Evolutionary conservation across 805 yeast species (phyloP).

Genomic region (Candida chilensis): DNA sequence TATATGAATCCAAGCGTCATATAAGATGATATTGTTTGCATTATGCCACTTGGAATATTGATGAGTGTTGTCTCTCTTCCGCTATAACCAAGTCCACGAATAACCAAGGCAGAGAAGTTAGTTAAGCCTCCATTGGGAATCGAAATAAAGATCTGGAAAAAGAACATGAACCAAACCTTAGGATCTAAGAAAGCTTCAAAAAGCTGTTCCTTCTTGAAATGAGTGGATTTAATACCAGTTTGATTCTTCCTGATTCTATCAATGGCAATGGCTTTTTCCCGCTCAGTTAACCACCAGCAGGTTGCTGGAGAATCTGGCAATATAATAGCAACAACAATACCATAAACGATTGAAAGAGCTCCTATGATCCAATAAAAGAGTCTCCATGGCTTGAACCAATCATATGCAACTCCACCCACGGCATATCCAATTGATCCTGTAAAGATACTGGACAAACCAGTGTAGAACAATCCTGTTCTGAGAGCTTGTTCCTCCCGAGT

Average conservation of each 20-base stretch:
- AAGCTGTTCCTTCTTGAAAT: constrained; percentile 14
- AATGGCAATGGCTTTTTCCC: constrained; percentile 22
- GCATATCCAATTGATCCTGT: too few relatives aligned
- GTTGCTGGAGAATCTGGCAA: constrained; percentile 24
- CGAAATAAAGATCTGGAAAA: constrained; percentile 9
- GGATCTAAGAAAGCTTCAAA: constrained; percentile 11
- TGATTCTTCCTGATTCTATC: constrained; percentile 18
- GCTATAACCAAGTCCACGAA: constrained; percentile 16
- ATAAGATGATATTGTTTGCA: too few relatives aligned
- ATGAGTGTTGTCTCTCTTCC: too few relatives aligned
- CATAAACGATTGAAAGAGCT: too few relatives aligned
- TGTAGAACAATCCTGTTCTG: constrained; percentile 39
- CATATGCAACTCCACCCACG: too few relatives aligned
- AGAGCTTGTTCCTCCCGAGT: constrained; percentile 39
- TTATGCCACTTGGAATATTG: too few relatives aligned
- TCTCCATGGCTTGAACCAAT: too few relatives aligned
- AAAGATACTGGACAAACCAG: too few relatives aligned
- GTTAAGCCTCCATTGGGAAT: constrained; percentile 22
- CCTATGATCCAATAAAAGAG: too few relatives aligned
- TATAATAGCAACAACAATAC: too few relatives aligned
- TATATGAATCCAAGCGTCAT: too few relatives aligned
- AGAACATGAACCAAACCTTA: constrained; percentile 18
- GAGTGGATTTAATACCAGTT: constrained; percentile 21
- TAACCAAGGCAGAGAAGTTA: constrained; percentile 15
- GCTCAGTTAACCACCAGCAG: constrained; percentile 18